Conservation (phyloP, 352 stramenopile genomes). For the Globisporangium polare region DNA sequence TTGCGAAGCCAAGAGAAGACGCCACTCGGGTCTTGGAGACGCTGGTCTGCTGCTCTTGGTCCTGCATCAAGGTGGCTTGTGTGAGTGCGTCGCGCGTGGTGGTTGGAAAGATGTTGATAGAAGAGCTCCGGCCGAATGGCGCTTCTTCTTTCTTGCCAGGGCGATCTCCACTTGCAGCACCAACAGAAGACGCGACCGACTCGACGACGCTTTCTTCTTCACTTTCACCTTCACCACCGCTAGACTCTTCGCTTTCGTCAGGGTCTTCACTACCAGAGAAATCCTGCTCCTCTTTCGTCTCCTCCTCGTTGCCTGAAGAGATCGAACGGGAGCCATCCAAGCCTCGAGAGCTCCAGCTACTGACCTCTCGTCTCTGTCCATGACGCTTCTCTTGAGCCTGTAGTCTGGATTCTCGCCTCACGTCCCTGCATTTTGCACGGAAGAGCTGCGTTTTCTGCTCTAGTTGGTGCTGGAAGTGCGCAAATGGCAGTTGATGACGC, state of each 20-base stretch:
- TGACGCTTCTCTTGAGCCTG: background rate
- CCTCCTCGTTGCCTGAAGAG: background rate
- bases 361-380: background rate
- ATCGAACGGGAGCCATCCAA: background rate
- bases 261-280: background rate
- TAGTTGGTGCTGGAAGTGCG: slow-evolving; percentile 12
- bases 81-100: background rate
- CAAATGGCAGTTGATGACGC: slow-evolving; percentile 1
- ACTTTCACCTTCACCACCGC: background rate
- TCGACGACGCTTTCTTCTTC: background rate
- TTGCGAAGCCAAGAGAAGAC: background rate
- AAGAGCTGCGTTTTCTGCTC: slow-evolving; percentile 16
- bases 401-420: background rate
- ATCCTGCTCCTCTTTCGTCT: background rate
- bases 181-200: background rate
- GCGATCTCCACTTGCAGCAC: background rate
- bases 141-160: background rate
- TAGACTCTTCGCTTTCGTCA: background rate
- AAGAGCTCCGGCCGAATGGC: too few species aligned
- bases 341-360: background rate
- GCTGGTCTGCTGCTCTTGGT: slow-evolving; percentile 13
- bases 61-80: slow-evolving; percentile 6
- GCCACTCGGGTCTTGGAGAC: background rate
- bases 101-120: background rate
- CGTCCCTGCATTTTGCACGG: background rate